Evolutionary conservation across 306 rosid genomes (phyloP).

Genomic region (Hippophae tibetana): DNA sequence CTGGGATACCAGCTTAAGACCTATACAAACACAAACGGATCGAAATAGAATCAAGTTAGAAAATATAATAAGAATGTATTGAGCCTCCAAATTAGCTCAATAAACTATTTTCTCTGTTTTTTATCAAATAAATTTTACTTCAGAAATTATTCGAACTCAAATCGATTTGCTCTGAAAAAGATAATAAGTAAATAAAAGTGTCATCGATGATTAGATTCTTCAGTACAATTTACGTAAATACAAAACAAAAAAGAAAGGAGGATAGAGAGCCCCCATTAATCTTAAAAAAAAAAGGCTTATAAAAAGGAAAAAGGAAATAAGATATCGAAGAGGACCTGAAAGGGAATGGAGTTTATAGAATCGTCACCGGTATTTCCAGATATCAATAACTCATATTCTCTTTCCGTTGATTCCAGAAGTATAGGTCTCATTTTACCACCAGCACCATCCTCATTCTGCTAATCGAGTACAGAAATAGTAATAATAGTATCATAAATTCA

Average conservation of each 20-base stretch:
- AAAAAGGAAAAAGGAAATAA: not conserved
- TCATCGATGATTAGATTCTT: no score
- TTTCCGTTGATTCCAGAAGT: conserved; percentile 13
- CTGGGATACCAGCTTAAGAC: conserved; percentile 36
- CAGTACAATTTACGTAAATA: no score
- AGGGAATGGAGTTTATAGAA: conserved; percentile 20
- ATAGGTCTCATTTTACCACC: not conserved
- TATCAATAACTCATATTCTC: not conserved
- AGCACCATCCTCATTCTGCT: not conserved
- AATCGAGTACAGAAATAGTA: not conserved
- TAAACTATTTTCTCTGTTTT: not conserved
- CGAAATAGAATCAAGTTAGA: not conserved
- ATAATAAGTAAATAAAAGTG: no score
- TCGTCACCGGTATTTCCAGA: conserved; percentile 24
- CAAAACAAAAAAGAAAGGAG: not conserved
- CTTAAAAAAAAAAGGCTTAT: not conserved
- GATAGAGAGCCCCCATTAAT: not conserved
- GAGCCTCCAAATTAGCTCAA: not conserved
- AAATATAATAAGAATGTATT: not conserved
- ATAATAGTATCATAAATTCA: not conserved
- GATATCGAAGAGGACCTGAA: conserved; percentile 19
- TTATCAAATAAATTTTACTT: no score
- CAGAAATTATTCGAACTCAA: no score
- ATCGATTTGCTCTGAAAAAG: no score
- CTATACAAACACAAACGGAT: conserved; percentile 7